Base-by-base conservation (phyloP, 768 basidiomycete species). In the Trametes gibbosa region DNA sequence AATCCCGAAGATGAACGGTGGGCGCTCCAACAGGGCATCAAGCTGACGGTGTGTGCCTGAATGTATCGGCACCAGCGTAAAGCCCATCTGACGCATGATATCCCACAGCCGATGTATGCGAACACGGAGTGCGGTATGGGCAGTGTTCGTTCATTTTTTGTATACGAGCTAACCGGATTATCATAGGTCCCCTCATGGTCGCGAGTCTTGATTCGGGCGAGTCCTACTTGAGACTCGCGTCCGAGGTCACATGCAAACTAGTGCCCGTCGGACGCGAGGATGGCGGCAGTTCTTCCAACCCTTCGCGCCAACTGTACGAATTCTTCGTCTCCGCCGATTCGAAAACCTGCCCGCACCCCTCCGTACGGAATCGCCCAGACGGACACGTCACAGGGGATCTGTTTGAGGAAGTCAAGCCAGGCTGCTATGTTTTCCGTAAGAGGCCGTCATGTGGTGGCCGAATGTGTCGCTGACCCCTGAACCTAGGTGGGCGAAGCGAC, bases 361-460 rank as follows among this genome's bases (percentile, higher is more conserved):
- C 61, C 1, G 51, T 66, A 1, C 56, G 51, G 8, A 68, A 65
- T 35, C 61, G 65, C 5, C 50, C 58, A 2, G 61, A 67, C 32
- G 65, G 66, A 2, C 63, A 66, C 41, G 53, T 66, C n/a, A 58
- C 68, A 2, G 70, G 69, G 1, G 69, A 68, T 41, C 57, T 71
- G 3, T 69, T 71, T 41, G 68, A 69, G 27, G 63, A 69, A 50
- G 63, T 65, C 13, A 55, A 65, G 47, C 62, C 60, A 1, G 67
- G 67, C 16, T 63, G 58, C 25, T 71, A 67, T 25, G 46, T 64
- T 9, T 71, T 71, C 55, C 66, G 70, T 66, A 34, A 48, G 55
- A 48, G 17, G 37, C 8, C 24, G n/a, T 21, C 2, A 6, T 35
- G 10, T 9, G 41, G 24, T 6, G 3, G 9, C 5, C 13, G 37